Base-by-base conservation (phyloP, 2,329 filamentous ascomycete species). In the Hymenoscyphus occultus region DNA sequence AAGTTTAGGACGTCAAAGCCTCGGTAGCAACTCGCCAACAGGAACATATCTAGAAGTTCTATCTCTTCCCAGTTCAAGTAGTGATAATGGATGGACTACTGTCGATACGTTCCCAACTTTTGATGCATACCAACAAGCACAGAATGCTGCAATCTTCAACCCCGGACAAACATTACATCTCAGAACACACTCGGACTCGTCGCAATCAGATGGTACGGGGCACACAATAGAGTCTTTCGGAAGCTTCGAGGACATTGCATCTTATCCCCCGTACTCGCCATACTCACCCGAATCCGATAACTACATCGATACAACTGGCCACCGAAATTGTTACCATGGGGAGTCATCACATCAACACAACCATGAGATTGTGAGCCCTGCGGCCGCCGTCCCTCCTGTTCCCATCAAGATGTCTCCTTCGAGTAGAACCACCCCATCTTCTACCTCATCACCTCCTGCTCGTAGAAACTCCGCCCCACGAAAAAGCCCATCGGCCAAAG, bases 131-230 rank as follows among this genome's bases (percentile, higher is more conserved):
- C 83, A 83, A 71, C 82, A 84, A 57, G 82, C 88, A 63, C 84
- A 85, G 61, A 85, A 81, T 68, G 77, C 82, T 65, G 80, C 80
- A 14, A 93, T 97, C 74, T 96, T 96, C 82, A 97, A 97, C 78
- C 94, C 94, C 1, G 87, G 90, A 68, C 91, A 97, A 79, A 96
- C 93, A 0, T 81, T 98, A 61, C 94, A 97, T 79, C 84, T 96
- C 74, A 87, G 93, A 71, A 93, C 90, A 63, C 88, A 90, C 72
- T 97, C 93, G 3, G 92, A 96, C 73, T 95, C 92, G 2, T 95
- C 91, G 0, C 86, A 88, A 70, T 88, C 90, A 1, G 90, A 93
- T 40, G 86, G 88, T 71, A 77, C 86, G 77, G 82, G 84, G 76
- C 81, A 89, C 74, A 75, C 90, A 32, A 70, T 75, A 22, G 74